Base-by-base conservation (phyloP, 208 protist species). In the Trypanosomatidae sp. region DNA sequence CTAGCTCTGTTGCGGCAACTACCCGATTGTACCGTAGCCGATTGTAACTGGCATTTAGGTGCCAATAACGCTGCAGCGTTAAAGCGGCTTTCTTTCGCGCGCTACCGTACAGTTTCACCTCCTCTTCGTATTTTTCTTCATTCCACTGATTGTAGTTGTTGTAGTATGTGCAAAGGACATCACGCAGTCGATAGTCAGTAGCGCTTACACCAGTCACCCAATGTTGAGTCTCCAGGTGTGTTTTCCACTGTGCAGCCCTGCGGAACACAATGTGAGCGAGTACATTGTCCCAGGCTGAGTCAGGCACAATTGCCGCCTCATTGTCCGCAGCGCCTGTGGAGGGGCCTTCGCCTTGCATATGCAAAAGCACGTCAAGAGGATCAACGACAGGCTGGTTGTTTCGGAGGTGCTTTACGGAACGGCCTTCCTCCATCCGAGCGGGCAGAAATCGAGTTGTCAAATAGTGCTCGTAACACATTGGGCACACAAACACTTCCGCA, bases 11-110 rank as follows among this genome's bases (percentile, higher is more conserved):
- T 6, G 80, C 77, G 15, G 91, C 88, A 8, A 97, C 90, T 30
- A 97, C 71, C 30, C 92, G 74, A 73, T 97, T 97, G 81, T 95
- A 97, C 5, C 92, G 90, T 17, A 95, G 72, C 8, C 85, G 77
- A 71, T 97, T 97, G 73, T 93, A 97, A n/a, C 89, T 80, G 3
- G 89, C 90, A 70, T 92, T 88, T 0, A 92, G 62, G 50, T 87
- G 73, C 89, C 90, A 97, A 66, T 97, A 97, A 8, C 89, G 85
- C 60, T 89, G 77, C 19, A 89, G 80, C 2, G 90, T 92, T 19
- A 92, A 66, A 12, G 82, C 58, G 0, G 65, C 55, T 33, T 71
- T 77, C 33, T 71, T 74, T 36, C 76, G 79, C 0, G 77, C 66
- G 28, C 69, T 64, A 17, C 69, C 68, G 62, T 70, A 69, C 19